These are phyloP conservation scores for Nitzschia putrida DNA, from an alignment of 108 stramenopile genomes.

Conservation along the genomic window DNA sequence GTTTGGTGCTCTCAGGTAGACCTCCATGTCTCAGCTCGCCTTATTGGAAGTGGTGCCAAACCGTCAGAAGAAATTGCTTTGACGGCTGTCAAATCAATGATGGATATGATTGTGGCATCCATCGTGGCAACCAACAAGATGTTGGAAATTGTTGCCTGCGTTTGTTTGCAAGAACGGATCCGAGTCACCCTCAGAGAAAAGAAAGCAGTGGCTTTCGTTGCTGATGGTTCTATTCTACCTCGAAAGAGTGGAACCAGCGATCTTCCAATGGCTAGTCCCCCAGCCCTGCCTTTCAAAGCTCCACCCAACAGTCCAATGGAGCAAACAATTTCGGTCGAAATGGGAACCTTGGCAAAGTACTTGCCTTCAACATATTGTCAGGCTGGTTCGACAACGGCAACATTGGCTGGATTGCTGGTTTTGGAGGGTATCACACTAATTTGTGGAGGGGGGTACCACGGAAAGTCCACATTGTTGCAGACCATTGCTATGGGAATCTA, in stretches of 20 bases:
- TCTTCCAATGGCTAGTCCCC: conserved; percentile 75
- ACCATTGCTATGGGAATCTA: conserved; percentile 85
- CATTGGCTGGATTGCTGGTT: conserved; percentile 81
- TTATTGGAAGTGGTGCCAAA: conserved; percentile 4
- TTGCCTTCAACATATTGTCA: conserved; percentile 16
- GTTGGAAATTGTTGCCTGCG: conserved; percentile 59
- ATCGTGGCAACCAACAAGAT: conserved; percentile 15
- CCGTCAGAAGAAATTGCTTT: neutral
- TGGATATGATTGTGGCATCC: neutral
- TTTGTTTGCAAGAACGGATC: conserved; percentile 62
- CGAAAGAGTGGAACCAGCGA: conserved; percentile 75
- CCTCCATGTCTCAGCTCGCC: conserved; percentile 27
- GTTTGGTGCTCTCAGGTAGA: conserved; percentile 37
- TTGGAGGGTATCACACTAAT: conserved; percentile 89
- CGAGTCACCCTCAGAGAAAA: conserved; percentile 42
- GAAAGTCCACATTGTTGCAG: conserved; percentile 91
- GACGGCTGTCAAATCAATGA: conserved; percentile 6
- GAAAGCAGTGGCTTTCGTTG: conserved; percentile 78
- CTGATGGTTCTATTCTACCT: conserved; percentile 77
- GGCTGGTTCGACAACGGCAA: conserved; percentile 17
- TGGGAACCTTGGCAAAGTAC: conserved; percentile 52
- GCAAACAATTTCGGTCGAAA: conserved; percentile 42
- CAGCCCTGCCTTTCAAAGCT: conserved; percentile 70
- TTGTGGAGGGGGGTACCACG: conserved; percentile 95
- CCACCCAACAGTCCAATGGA: conserved; percentile 49